phyloP scores from a whole-genome alignment of 345 rosid genomes.

The Salix arbutifolia region DNA sequence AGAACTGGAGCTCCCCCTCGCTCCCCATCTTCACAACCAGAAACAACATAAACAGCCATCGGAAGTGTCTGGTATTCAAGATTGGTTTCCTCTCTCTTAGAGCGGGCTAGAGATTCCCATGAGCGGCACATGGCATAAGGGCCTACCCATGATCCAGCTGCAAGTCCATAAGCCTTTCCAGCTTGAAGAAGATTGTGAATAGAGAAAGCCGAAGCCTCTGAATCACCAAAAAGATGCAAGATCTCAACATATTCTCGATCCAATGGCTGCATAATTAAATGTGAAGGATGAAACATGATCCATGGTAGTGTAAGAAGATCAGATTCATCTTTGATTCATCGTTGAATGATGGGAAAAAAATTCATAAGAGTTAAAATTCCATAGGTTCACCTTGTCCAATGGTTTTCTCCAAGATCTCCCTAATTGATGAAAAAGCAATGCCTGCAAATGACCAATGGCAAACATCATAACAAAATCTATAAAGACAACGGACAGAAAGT shows the following conservation, averaged over 20 bases:
- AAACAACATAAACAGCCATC: constrained; percentile 83
- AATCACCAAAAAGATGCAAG: constrained; percentile 79
- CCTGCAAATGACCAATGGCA: constrained; percentile 34
- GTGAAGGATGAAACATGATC: neutral
- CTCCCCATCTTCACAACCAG: constrained; percentile 92
- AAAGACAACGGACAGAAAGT: neutral
- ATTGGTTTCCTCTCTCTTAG: constrained; percentile 42
- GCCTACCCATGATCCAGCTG: constrained; percentile 98
- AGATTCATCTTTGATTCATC: neutral
- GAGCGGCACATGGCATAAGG: constrained; percentile 93
- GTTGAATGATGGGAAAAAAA: neutral
- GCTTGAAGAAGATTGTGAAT: constrained; percentile 79
- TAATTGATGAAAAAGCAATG: constrained; percentile 71
- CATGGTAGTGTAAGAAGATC: neutral
- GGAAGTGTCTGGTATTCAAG: constrained; percentile 44
- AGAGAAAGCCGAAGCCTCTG: constrained; percentile 61
- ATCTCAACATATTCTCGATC: constrained; percentile 63
- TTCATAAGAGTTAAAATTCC: neutral
- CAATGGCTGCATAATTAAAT: constrained; percentile 45
- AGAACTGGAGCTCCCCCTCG: constrained; percentile 96
- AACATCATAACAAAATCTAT: neutral
- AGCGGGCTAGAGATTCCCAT: constrained; percentile 67
- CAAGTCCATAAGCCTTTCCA: constrained; percentile 79
- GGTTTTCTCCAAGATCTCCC: constrained; percentile 89
- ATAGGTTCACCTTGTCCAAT: constrained; percentile 41